phyloP scores from a whole-genome alignment of 345 rosid genomes.

The Hirschfeldia incana region DNA sequence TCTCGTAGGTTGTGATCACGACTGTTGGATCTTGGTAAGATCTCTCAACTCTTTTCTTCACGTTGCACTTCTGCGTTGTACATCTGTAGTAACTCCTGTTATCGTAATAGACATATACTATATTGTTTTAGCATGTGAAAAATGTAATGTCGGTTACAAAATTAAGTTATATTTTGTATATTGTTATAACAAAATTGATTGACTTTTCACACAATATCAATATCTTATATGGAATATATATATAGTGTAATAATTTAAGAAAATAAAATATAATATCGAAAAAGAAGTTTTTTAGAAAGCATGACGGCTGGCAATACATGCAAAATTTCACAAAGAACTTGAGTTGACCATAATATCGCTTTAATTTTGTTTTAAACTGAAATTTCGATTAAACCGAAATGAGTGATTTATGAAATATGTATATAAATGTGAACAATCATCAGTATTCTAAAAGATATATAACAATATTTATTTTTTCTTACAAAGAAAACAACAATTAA shows the following conservation, averaged over 20 bases:
- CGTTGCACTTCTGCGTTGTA: conserved; percentile 84
- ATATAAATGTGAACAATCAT: background rate
- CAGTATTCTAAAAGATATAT: background rate
- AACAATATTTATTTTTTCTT: too few relatives aligned
- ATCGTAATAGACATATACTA: conserved; percentile 1
- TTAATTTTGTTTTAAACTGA: too few relatives aligned
- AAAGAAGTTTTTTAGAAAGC: too few relatives aligned
- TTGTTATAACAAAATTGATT: background rate
- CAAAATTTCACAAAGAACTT: background rate
- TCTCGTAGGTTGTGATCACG: conserved; percentile 88
- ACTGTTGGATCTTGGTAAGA: conserved; percentile 83
- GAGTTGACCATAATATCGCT: background rate
- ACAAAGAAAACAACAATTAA: too few relatives aligned
- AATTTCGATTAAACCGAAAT: too few relatives aligned
- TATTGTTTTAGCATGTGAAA: conserved; percentile 16
- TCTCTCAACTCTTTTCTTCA: conserved; percentile 87
- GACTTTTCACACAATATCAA: background rate
- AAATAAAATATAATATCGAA: too few relatives aligned
- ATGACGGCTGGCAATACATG: background rate
- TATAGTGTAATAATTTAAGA: too few relatives aligned
- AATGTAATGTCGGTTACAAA: conserved; percentile 5
- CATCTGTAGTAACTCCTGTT: conserved; percentile 88
- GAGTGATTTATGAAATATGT: background rate
- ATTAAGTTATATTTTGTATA: background rate
- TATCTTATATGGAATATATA: too few relatives aligned